phyloP scores from a whole-genome alignment of 2,329 filamentous ascomycete species.

The Venturia oleaginea region DNA sequence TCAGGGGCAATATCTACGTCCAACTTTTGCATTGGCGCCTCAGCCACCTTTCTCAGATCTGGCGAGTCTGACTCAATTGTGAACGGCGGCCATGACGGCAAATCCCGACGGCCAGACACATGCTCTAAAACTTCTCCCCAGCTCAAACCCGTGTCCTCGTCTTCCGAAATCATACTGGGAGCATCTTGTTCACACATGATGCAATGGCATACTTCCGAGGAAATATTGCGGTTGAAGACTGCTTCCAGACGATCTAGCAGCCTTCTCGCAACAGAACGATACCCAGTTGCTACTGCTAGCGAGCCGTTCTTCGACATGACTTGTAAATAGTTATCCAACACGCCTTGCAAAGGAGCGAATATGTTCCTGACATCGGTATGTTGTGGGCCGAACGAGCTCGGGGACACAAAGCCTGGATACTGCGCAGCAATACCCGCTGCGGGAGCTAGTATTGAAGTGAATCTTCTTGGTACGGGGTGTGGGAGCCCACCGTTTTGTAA shows the following conservation, averaged over 20 bases:
- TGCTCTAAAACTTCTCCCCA: constrained; percentile 95
- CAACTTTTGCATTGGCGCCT: constrained; percentile 62
- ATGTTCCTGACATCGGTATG: constrained; percentile 57
- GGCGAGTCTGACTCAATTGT: constrained; percentile 51
- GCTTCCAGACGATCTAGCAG: constrained; percentile 85
- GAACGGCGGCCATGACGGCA: constrained; percentile 85
- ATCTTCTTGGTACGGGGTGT: constrained; percentile 60
- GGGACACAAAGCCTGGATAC: constrained; percentile 50
- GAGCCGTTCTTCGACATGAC: constrained; percentile 81
- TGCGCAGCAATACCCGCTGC: constrained; percentile 30
- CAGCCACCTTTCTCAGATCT: constrained; percentile 40
- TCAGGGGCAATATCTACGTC: constrained; percentile 93
- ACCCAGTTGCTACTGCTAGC: constrained; percentile 87
- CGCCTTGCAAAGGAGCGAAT: constrained; percentile 72
- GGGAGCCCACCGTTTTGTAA: constrained; percentile 78
- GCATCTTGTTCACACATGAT: constrained; percentile 60
- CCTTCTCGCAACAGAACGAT: constrained; percentile 84
- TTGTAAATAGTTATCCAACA: constrained; percentile 76
- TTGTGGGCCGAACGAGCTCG: constrained; percentile 33
- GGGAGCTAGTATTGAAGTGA: constrained; percentile 50
- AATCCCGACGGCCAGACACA: constrained; percentile 77
- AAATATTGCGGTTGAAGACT: constrained; percentile 88
- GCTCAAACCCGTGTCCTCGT: constrained; percentile 59
- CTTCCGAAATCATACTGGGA: constrained; percentile 37
- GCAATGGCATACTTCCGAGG: constrained; percentile 74